Evolutionary conservation across 768 basidiomycete genomes (phyloP).

Genomic region (Suillus lakei): DNA sequence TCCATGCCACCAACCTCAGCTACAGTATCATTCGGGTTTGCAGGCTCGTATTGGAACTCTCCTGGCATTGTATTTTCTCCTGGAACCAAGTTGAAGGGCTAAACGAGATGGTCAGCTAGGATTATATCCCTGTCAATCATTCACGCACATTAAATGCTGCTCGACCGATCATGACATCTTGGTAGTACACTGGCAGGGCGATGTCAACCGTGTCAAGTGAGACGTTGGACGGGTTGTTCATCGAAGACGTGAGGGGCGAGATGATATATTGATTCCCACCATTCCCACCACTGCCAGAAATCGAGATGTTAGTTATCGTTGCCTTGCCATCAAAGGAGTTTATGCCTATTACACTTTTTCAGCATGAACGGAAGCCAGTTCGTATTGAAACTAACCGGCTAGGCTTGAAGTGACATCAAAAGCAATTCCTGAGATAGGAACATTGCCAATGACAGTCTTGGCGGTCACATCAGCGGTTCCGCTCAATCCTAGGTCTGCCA

Average conservation of each 20-base stretch:
- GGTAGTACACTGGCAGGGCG: constrained; percentile 60
- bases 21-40: constrained; percentile 65
- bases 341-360: constrained; percentile 46
- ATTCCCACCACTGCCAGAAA: constrained; percentile 67
- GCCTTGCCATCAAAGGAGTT: constrained; percentile 61
- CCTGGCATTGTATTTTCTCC: constrained; percentile 56
- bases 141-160: constrained; percentile 59
- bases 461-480: constrained; percentile 64
- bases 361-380: neutral
- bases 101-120: constrained; percentile 7
- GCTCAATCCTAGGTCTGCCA: constrained; percentile 51
- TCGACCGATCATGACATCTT: constrained; percentile 60
- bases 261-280: constrained; percentile 64
- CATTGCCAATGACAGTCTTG: constrained; percentile 65
- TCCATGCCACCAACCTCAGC: constrained; percentile 46
- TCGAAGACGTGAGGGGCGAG: constrained; percentile 57
- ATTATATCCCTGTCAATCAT: neutral
- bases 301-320: constrained; percentile 56
- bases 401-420: constrained; percentile 64
- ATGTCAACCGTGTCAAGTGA: constrained; percentile 63
- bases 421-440: constrained; percentile 66
- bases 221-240: constrained; percentile 72
- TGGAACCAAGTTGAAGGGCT: constrained; percentile 63
- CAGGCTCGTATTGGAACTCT: constrained; percentile 73
- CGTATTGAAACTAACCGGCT: constrained; percentile 43